A percentile compares a stretch with the other conserved stretches of the same genome.
Evolutionary conservation across 176 grass and related monocot genomes (phyloP).

Genomic region (Aegilops umbellulata): DNA sequence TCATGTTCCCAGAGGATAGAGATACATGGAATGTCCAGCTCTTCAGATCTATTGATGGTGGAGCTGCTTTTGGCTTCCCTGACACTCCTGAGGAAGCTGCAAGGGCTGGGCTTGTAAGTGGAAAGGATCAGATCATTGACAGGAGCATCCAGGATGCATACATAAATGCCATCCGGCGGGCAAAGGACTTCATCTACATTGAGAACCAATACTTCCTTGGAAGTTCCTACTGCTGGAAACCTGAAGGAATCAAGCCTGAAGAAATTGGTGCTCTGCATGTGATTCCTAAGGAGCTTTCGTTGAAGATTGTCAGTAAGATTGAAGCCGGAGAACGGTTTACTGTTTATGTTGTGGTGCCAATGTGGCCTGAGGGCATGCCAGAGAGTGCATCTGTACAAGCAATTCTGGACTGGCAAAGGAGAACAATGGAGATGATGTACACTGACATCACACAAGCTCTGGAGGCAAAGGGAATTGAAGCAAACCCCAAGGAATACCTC

Average conservation of each 20-base stretch:
- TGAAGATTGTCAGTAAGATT: conserved; percentile 88
- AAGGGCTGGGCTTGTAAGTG: conserved; percentile 66
- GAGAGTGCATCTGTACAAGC: conserved; percentile 91
- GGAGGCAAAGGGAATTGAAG: conserved; percentile 63
- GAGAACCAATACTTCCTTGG: conserved; percentile 94
- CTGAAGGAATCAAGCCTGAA: conserved; percentile 66
- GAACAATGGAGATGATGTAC: conserved; percentile 98
- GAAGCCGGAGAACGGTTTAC: conserved; percentile 76
- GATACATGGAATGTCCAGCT: conserved; percentile 88
- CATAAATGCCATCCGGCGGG: conserved; percentile 71
- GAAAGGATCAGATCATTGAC: conserved; percentile 90
- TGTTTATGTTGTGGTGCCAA: conserved; percentile 88
- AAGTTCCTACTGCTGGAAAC: conserved; percentile 70
- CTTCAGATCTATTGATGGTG: conserved; percentile 87
- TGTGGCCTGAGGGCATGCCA: conserved; percentile 97
- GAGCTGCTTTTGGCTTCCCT: conserved; percentile 79
- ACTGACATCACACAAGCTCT: conserved; percentile 77
- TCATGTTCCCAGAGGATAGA: conserved; percentile 70
- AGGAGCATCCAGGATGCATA: conserved; percentile 89
- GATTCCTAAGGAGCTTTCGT: conserved; percentile 82
- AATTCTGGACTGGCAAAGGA: conserved; percentile 91
- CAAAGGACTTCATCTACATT: conserved; percentile 90
- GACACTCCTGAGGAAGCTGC: conserved; percentile 61
- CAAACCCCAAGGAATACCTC: conserved; percentile 81
- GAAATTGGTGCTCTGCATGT: conserved; percentile 86